Evolutionary conservation across 2,329 filamentous ascomycete species (phyloP), one percentile per base, ranked within the genome.

Genomic region (Tolypocladium tundrense): DNA sequence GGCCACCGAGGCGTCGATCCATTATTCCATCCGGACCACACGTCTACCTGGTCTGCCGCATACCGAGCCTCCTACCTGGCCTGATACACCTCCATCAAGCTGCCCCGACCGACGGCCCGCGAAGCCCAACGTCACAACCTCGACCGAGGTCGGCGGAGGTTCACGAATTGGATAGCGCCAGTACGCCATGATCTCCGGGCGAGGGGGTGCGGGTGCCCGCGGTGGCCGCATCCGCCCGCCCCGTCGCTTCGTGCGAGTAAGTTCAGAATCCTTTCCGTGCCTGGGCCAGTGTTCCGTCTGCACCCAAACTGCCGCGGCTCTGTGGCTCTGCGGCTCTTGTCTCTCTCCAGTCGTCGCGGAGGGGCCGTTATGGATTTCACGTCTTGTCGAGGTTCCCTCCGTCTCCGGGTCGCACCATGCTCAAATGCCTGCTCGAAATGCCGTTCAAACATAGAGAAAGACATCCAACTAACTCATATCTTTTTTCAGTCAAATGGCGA

Each of bases 131-230:
- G 5, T 11, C 16, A 6, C 14, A 51, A 51, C 10, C 31, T 13
- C 16, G 4, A 4, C 31, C 16, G 45, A 31, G 14, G 48, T 35
- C 19, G 31, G 19, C 31, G 13, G 19, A 21, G 9, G 13, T 4
- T 51, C 16, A 11, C 31, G 31, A 19, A 10, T 33, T 35, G 55
- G 41, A 58, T 39, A 50, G 56, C n/a, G 19, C 51, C 31, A 40
- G 33, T 3, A 21, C 24, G 59, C 42, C 48, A 80, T 80, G 77
- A 79, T 80, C 63, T 78, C 77, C 8, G 77, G 77, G 60, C 73
- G 77, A 64, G 77, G 77, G 58, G 73, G 75, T 67, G 70, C 71
- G 57, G 73, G 73, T 58, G 66, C 69, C 57, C 68, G 72, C 54
- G 64, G 66, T 56, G 71, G 73, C 58, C 71, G 74, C 64, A 76